Evolutionary conservation across 495 filamentous ascomycete genomes (phyloP).

Genomic region (Trichoderma erinaceum): DNA sequence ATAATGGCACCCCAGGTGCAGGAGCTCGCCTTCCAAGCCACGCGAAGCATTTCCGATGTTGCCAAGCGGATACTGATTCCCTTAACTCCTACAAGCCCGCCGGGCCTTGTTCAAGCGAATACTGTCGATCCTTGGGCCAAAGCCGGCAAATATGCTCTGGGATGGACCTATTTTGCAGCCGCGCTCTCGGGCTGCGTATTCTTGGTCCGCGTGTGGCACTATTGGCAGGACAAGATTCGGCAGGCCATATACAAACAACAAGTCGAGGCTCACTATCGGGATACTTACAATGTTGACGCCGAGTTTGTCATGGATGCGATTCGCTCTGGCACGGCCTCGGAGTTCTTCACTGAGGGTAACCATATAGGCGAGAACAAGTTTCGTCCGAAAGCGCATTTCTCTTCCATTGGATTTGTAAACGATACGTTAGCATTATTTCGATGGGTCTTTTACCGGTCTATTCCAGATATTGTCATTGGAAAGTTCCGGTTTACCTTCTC

Average conservation of each 20-base stretch:
- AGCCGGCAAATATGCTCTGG: conserved; percentile 81
- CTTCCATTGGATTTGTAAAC: conserved; percentile 64
- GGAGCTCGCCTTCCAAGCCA: conserved; percentile 22
- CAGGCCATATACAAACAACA: conserved; percentile 77
- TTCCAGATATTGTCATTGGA: conserved; percentile 59
- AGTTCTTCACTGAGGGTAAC: conserved; percentile 63
- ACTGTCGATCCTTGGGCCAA: conserved; percentile 71
- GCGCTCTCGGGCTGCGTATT: conserved; percentile 59
- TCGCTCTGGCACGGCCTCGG: conserved; percentile 61
- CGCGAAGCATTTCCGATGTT: conserved; percentile 37
- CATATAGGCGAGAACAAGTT: conserved; percentile 42
- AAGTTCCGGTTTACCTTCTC: conserved; percentile 66
- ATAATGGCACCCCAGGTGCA: conserved; percentile 29
- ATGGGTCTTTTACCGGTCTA: conserved; percentile 79
- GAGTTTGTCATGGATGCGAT: conserved; percentile 62
- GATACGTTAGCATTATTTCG: conserved; percentile 68
- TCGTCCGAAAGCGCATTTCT: conserved; percentile 60
- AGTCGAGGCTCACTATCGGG: conserved; percentile 49
- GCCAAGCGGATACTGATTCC: conserved; percentile 71
- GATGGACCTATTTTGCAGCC: conserved; percentile 80
- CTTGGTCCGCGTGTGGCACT: conserved; percentile 68
- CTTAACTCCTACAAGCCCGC: conserved; percentile 60
- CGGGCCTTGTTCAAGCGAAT: conserved; percentile 64
- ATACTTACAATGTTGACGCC: conserved; percentile 48
- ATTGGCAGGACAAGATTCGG: conserved; percentile 81